Conservation (phyloP, 371 early-diverging fungal genomes). For the Apophysomyces elegans region DNA sequence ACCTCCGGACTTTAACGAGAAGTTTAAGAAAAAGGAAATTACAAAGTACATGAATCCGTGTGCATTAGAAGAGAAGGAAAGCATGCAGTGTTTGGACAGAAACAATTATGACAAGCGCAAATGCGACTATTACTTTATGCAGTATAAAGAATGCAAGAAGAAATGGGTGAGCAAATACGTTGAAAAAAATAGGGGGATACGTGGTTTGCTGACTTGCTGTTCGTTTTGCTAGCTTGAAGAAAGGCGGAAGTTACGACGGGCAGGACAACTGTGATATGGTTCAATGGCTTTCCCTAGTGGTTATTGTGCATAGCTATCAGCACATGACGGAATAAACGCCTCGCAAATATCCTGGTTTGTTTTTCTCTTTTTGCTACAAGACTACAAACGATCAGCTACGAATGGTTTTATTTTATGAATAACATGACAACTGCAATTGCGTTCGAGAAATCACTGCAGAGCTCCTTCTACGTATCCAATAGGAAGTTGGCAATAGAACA, state of each 20-base stretch:
- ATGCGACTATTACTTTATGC: conserved; percentile 64
- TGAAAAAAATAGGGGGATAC: background rate
- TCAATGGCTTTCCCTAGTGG: background rate
- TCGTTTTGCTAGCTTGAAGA: conserved; percentile 35
- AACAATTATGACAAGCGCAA: conserved; percentile 64
- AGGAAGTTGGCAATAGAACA: too few species aligned
- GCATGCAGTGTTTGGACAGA: conserved; percentile 66
- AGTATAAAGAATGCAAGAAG: conserved; percentile 72
- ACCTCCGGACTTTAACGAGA: conserved; percentile 57
- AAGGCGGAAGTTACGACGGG: conserved; percentile 42
- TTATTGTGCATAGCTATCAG: background rate
- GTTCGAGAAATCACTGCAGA: too few species aligned
- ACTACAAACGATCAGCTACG: too few species aligned
- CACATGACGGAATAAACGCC: too few species aligned
- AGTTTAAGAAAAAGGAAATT: conserved; percentile 55
- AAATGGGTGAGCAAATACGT: conserved; percentile 57
- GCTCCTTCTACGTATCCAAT: too few species aligned
- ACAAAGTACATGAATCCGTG: conserved; percentile 72
- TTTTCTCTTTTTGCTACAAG: too few species aligned
- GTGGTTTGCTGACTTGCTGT: background rate
- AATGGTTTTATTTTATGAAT: too few species aligned
- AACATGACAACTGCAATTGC: too few species aligned
- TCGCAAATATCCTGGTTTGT: too few species aligned
- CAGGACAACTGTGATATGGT: conserved; percentile 35
- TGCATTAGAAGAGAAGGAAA: conserved; percentile 60